Evolutionary conservation across 495 filamentous ascomycete species (phyloP).

Genomic region (Beverwykella pulmonaria): DNA sequence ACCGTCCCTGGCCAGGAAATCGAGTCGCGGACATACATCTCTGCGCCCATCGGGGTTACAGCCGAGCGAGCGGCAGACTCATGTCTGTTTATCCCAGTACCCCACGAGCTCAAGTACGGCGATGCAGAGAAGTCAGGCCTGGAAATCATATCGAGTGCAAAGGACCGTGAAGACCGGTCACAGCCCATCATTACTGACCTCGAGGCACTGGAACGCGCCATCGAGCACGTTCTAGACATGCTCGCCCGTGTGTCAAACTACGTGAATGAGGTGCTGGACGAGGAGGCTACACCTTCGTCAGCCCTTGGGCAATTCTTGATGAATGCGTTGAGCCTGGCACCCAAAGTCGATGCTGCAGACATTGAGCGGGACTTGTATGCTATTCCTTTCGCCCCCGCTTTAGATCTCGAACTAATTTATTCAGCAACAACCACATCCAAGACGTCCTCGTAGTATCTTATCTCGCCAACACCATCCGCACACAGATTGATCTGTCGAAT

Average conservation of each 20-base stretch:
- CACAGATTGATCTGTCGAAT: slow-evolving; percentile 97
- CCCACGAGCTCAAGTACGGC: slow-evolving; percentile 85
- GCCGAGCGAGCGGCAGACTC: slow-evolving; percentile 91
- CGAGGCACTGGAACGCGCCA: slow-evolving; percentile 76
- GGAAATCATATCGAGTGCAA: slow-evolving; percentile 79
- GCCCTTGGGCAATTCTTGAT: slow-evolving; percentile 93
- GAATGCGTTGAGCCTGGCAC: slow-evolving; percentile 85
- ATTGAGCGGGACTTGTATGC: slow-evolving; percentile 92
- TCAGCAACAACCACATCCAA: slow-evolving; percentile 95
- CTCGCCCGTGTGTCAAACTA: slow-evolving; percentile 88
- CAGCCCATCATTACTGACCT: slow-evolving; percentile 79
- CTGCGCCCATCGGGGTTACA: slow-evolving; percentile 90
- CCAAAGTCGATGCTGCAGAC: slow-evolving; percentile 85
- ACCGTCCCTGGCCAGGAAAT: slow-evolving; percentile 84
- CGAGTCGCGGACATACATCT: slow-evolving; percentile 87
- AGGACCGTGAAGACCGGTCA: slow-evolving; percentile 73
- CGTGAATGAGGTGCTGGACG: slow-evolving; percentile 77
- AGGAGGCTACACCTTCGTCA: slow-evolving; percentile 69
- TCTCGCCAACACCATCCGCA: slow-evolving; percentile 96
- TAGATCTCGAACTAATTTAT: neutral
- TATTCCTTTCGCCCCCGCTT: no score
- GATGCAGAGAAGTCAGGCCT: slow-evolving; percentile 91
- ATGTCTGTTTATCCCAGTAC: slow-evolving; percentile 94
- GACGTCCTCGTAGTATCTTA: slow-evolving; percentile 96
- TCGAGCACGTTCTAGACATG: slow-evolving; percentile 83